Percentiles rank a stretch among this genome's conserved stretches.
phyloP scores from a whole-genome alignment of 805 yeast genomes.

The Metschnikowia rubicola region DNA sequence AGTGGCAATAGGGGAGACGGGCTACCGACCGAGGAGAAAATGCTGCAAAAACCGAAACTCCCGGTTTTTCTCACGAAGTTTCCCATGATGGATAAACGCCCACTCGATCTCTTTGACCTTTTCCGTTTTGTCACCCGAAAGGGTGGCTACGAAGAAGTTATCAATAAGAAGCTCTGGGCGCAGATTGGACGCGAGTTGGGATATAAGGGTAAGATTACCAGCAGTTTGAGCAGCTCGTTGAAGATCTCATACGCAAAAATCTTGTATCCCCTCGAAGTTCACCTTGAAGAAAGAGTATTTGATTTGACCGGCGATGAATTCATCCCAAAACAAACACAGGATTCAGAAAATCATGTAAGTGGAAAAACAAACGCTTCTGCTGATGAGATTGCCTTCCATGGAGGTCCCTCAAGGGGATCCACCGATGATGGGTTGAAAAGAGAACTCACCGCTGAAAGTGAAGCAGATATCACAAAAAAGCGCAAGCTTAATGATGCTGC shows the following conservation, averaged over 20 bases:
- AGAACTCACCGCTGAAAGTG: neutral
- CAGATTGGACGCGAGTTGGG: constrained; percentile 81
- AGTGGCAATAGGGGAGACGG: neutral
- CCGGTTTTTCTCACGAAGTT: constrained; percentile 38
- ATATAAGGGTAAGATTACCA: constrained; percentile 66
- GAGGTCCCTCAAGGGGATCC: too few species aligned
- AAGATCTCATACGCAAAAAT: constrained; percentile 54
- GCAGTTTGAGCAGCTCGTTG: constrained; percentile 65
- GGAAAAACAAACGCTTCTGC: too few species aligned
- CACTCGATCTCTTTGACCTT: constrained; percentile 60
- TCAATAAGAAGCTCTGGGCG: constrained; percentile 71
- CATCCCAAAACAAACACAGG: neutral
- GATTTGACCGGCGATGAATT: constrained; percentile 3
- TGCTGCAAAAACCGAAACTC: constrained; percentile 4
- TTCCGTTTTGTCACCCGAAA: constrained; percentile 54
- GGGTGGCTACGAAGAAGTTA: constrained; percentile 68
- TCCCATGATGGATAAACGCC: constrained; percentile 65
- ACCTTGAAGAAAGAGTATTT: constrained; percentile 13
- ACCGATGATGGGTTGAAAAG: too few species aligned
- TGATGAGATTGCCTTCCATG: too few species aligned
- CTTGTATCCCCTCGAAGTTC: constrained; percentile 30
- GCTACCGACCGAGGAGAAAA: neutral
- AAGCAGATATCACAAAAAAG: constrained; percentile 1
- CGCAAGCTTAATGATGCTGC: constrained; percentile 9
- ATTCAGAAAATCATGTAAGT: too few species aligned